These are phyloP conservation scores for Spirogloea muscicola DNA, from an alignment of 139 green algal genomes.

Conservation along the genomic window DNA sequence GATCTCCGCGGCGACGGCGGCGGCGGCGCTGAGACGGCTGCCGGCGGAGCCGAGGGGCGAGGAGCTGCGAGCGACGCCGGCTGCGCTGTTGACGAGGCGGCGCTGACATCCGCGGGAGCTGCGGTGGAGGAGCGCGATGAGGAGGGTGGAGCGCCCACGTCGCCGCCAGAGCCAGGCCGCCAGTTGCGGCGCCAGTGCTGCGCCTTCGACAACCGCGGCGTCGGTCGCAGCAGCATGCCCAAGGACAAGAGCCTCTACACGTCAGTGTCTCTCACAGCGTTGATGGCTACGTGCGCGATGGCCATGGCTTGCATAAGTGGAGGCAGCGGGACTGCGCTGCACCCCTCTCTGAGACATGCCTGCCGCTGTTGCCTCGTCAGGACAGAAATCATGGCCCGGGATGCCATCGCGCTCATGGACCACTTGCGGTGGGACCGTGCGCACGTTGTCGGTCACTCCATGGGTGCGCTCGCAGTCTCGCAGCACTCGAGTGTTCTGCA, in stretches of 20 bases:
- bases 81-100: background rate
- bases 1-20: too few relatives aligned
- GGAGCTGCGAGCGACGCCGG: too few relatives aligned
- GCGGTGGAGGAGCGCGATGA: background rate
- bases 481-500: too few relatives aligned
- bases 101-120: background rate
- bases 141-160: background rate
- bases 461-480: too few relatives aligned
- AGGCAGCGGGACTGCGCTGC: too few relatives aligned
- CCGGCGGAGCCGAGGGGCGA: too few relatives aligned
- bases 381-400: background rate
- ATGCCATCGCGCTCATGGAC: slow-evolving; percentile 11
- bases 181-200: slow-evolving; percentile 2
- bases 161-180: too few relatives aligned
- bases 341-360: too few relatives aligned
- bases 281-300: too few relatives aligned
- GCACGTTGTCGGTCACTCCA: slow-evolving; percentile 25
- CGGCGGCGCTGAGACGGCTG: too few relatives aligned
- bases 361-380: too few relatives aligned
- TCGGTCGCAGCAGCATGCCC: slow-evolving; percentile 16
- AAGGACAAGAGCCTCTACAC: slow-evolving; percentile 10
- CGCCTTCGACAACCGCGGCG: slow-evolving; percentile 23
- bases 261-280: background rate
- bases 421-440: slow-evolving; percentile 11
- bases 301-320: too few relatives aligned